These are phyloP conservation scores for Apiotrichum siamense DNA, from an alignment of 1,284 basidiomycete species.

Conservation along the genomic window DNA sequence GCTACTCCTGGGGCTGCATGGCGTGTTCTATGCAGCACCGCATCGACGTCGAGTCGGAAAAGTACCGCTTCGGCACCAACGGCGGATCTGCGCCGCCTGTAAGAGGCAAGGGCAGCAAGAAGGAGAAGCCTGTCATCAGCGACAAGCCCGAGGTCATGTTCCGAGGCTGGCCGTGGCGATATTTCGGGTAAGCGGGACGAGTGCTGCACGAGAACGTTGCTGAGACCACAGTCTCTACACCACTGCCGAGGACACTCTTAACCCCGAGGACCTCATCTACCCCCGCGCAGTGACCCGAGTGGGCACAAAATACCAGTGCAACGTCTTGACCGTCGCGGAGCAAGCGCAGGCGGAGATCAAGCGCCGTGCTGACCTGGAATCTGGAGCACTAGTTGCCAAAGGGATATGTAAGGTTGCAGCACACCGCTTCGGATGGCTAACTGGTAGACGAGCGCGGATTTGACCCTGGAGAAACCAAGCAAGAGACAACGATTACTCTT, in stretches of 20 bases:
- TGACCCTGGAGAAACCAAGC: conserved; percentile 32
- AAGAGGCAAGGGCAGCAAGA: conserved; percentile 62
- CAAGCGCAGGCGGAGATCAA: conserved; percentile 27
- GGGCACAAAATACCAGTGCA: conserved; percentile 78
- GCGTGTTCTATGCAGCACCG: conserved; percentile 83
- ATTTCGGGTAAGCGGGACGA: conserved; percentile 72
- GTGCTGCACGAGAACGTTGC: conserved; percentile 4
- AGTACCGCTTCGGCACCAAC: conserved; percentile 58
- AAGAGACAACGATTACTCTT: conserved; percentile 32
- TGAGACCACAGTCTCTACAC: conserved; percentile 64
- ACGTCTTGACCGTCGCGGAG: conserved; percentile 43
- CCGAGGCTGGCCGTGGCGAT: conserved; percentile 81
- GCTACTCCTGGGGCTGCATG: conserved; percentile 96
- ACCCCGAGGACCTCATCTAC: conserved; percentile 91
- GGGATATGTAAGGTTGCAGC: conserved; percentile 21
- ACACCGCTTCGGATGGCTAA: background rate
- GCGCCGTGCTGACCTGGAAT: conserved; percentile 17
- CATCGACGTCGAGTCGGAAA: conserved; percentile 68
- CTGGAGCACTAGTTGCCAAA: conserved; percentile 21
- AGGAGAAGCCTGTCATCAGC: conserved; percentile 51
- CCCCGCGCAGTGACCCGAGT: conserved; percentile 81
- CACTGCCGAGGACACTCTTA: conserved; percentile 81
- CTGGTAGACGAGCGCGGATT: conserved; percentile 32
- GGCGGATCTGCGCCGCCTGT: conserved; percentile 35
- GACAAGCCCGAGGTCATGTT: conserved; percentile 70